Percentiles rank a stretch among this genome's conserved stretches.
Evolutionary conservation across 495 filamentous ascomycete genomes (phyloP).

Genomic region (Penicillium robsamsonii): DNA sequence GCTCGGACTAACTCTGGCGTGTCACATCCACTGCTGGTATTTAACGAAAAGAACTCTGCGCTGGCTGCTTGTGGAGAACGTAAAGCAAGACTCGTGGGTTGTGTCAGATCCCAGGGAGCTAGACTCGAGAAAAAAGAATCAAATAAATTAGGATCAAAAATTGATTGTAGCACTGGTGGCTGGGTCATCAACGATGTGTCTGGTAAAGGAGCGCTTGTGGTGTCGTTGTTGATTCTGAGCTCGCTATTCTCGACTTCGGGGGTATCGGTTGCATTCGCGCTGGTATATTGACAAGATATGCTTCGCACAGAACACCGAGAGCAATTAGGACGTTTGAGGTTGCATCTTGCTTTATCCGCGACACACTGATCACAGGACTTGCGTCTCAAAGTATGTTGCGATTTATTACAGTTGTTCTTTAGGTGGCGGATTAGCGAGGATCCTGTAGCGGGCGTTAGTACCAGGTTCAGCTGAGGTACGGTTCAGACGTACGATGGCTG

Average conservation of each 20-base stretch:
- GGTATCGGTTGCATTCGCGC: neutral
- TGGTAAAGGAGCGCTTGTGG: no score
- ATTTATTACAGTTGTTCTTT: constrained; percentile 17
- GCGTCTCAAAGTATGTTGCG: constrained; percentile 2
- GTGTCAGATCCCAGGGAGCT: neutral
- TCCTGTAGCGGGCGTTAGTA: constrained; percentile 4
- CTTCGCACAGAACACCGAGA: constrained; percentile 14
- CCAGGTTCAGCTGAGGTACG: neutral
- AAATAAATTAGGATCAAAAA: neutral
- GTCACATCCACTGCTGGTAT: neutral
- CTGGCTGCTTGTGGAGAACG: neutral
- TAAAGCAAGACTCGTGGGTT: neutral
- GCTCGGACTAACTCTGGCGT: neutral
- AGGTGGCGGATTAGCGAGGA: constrained; percentile 21
- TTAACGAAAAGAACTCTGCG: neutral
- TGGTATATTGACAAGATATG: constrained; percentile 11
- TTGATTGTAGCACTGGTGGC: neutral
- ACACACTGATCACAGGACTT: constrained; percentile 18
- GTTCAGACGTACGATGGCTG: neutral
- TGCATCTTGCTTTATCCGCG: constrained; percentile 12
- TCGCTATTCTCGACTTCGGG: neutral
- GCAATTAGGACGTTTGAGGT: constrained; percentile 16
- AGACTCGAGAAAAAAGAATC: neutral
- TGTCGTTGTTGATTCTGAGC: neutral
- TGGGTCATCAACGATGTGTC: neutral